Conservation (phyloP, 2,329 filamentous ascomycete genomes). For the Ophiosphaerella narmari region DNA sequence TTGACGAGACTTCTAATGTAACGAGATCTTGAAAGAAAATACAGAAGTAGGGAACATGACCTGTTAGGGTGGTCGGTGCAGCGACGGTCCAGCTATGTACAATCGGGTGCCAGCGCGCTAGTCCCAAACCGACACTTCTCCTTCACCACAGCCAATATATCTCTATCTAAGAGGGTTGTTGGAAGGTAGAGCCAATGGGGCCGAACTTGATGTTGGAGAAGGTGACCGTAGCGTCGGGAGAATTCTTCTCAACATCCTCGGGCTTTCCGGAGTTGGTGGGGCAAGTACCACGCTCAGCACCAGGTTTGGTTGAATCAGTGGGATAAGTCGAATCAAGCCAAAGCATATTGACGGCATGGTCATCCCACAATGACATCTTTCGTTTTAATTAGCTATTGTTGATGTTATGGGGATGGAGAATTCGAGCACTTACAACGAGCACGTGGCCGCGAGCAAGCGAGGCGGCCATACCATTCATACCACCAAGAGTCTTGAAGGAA, state of each 20-base stretch:
- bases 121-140: too few relatives aligned
- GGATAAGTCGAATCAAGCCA: conserved; percentile 75
- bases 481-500: conserved; percentile 60
- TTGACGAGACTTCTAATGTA: too few relatives aligned
- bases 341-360: conserved; percentile 71
- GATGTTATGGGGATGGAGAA: too few relatives aligned
- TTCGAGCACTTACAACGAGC: conserved; percentile 50
- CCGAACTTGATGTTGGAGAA: conserved; percentile 50
- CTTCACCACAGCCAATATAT: too few relatives aligned
- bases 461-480: conserved; percentile 59
- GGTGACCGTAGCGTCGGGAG: conserved; percentile 40
- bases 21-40: too few relatives aligned
- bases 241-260: conserved; percentile 43
- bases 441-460: conserved; percentile 65
- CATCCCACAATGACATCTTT: conserved; percentile 64
- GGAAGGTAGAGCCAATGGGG: conserved; percentile 47
- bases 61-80: too few relatives aligned
- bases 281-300: conserved; percentile 46
- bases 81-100: too few relatives aligned
- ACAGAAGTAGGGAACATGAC: too few relatives aligned
- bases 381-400: too few relatives aligned
- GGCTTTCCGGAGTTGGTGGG: conserved; percentile 43
- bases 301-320: conserved; percentile 43
- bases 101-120: too few relatives aligned
- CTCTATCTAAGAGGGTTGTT: conserved; percentile 30